Evolutionary conservation across 768 basidiomycete genomes (phyloP), one percentile per base, ranked within the genome.

Genomic region (Hygrocybe punicea): DNA sequence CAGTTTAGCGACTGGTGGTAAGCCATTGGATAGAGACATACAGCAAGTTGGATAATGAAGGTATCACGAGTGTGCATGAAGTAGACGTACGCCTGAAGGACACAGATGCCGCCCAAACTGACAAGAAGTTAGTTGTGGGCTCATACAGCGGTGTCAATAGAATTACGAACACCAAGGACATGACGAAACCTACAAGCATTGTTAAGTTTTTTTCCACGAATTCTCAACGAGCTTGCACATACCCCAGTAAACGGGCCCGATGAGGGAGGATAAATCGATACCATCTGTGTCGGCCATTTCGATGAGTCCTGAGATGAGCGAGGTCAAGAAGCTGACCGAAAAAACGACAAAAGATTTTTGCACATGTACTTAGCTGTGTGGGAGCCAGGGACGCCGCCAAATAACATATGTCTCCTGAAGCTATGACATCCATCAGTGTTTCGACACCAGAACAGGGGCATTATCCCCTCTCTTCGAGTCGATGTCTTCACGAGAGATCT

Each of bases 71-170:
- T 62, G 21, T 59, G 61, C 6, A 71, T 67, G 55, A 78, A 77
- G 61, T 76, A 78, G 11, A 73, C 62, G 45, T 75, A 76, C 6
- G 73, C 75, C 59, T 78, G 77, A 35, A 77, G 64, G 24, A 76
- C 67, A 6, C 71, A 75, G 46, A 77, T 75, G 17, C 77, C 77
- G 14, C 68, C 70, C 6, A 77, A 62, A 29, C 76, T 78, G 50
- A 5, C 4, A n/a, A 23, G 29, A 39, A 24, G 23, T 24, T n/a
- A 16, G 33, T 49, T 16, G 6, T 19, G 11, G 39, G 44, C 17
- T 39, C 34, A 16, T 24, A 37, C 23, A 17, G 8, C 23, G 24
- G 1, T 46, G 44, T 17, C 9, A 29, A 19, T 16, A 36, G n/a
- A 25, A 35, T 6, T 8, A 44, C 44, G 4, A n/a, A 45, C 53